A percentile compares a stretch with the other conserved stretches of the same genome.
Evolutionary conservation across 2,329 filamentous ascomycete genomes (phyloP).

Genomic region (Trichoderma arundinaceum): DNA sequence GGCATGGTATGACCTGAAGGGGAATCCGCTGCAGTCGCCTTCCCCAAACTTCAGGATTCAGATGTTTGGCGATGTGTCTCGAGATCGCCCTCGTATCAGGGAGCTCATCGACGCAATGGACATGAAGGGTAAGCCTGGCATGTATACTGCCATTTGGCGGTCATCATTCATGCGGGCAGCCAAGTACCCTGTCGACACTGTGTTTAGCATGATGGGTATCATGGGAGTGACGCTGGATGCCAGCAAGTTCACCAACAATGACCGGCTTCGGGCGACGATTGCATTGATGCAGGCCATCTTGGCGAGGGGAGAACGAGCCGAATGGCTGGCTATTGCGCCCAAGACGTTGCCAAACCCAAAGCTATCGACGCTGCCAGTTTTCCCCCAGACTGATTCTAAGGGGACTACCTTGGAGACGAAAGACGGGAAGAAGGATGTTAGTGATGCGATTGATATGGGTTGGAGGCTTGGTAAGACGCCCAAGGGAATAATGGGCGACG

Average conservation of each 20-base stretch:
- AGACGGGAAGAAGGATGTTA: conserved; percentile 3
- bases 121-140: conserved; percentile 22
- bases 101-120: conserved; percentile 19
- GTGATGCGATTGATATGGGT: not conserved
- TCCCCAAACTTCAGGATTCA: not conserved
- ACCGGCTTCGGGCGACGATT: conserved; percentile 18
- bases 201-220: conserved; percentile 22
- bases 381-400: not conserved
- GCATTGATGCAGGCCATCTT: conserved; percentile 19
- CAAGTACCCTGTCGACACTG: conserved; percentile 12
- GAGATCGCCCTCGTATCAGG: not conserved
- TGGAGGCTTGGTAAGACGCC: conserved; percentile 22
- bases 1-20: not conserved
- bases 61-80: conserved; percentile 8
- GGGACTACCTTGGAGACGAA: not conserved
- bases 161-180: conserved; percentile 20
- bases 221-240: conserved; percentile 27
- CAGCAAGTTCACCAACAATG: not conserved
- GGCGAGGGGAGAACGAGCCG: conserved; percentile 5
- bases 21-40: not conserved
- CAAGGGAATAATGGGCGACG: not conserved
- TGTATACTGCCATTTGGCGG: conserved; percentile 23
- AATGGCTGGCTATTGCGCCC: conserved; percentile 20
- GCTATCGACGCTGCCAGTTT: conserved; percentile 9
- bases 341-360: conserved; percentile 6